Evolutionary conservation across 306 rosid species (phyloP).

Genomic region (Cicer arietinum): DNA sequence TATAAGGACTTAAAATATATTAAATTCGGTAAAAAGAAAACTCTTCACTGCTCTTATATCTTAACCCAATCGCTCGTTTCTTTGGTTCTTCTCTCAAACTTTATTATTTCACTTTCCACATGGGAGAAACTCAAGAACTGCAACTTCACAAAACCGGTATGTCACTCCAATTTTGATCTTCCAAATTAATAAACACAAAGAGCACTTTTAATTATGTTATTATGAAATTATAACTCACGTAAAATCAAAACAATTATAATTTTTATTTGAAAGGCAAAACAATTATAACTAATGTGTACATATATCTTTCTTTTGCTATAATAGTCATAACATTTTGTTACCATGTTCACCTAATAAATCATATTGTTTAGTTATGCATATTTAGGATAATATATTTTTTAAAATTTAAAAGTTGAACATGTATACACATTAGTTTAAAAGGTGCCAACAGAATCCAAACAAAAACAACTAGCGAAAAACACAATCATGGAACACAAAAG

Average conservation of each 20-base stretch:
- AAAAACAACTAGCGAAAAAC: not conserved
- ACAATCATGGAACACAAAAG: not conserved
- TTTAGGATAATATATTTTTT: no score
- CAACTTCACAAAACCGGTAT: constrained; percentile 38
- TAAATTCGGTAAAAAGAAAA: not conserved
- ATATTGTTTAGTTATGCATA: not conserved
- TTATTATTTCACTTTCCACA: constrained; percentile 12
- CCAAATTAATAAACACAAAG: not conserved
- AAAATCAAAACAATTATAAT: not conserved
- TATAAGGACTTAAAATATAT: no score
- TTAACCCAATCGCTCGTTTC: not conserved
- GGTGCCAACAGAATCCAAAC: no score
- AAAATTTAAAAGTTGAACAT: no score
- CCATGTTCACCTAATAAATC: not conserved
- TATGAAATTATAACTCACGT: not conserved
- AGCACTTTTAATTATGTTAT: not conserved
- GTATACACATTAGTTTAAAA: no score
- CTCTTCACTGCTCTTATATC: not conserved
- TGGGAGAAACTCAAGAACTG: constrained; percentile 47
- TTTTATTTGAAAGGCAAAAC: no score
- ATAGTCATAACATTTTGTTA: not conserved
- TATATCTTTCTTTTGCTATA: not conserved
- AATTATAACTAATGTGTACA: no score
- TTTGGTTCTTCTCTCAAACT: not conserved
- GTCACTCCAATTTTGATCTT: constrained; percentile 29